Base-by-base conservation (phyloP, 257 asterid genomes). In the Marsdenia floribunda region DNA sequence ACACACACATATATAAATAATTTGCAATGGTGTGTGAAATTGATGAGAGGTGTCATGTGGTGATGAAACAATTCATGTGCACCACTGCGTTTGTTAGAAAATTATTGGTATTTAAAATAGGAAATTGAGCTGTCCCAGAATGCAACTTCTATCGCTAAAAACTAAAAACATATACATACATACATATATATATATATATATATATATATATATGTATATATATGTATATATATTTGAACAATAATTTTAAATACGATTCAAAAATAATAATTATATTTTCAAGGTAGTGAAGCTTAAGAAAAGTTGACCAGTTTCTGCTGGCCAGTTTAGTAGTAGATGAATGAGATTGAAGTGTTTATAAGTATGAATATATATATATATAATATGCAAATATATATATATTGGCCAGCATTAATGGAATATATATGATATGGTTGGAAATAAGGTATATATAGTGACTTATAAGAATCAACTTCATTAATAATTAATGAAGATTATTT, bases 11-110 rank as follows among this genome's bases (percentile, higher is more conserved):
- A 29, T 29, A 44, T 44, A 6, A 0, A 44, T 44, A 6, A 6
- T 44, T 44, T 44, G 13, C 9, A 7, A 44, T 44, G 8, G 49
- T 0, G 79, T 33, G 75, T 80, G 72, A 79, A 44, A 44, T 44
- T 52, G 75, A 10, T 1, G 50, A 77, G 50, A 54, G 77, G 74
- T 38, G 77, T 78, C 79, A 77, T 71, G 71, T 61, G 83, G 73
- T 65, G 83, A 82, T 73, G 86, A 75, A 83, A 79, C 81, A 81
- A 80, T 70, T 81, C 88, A 86, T 82, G 89, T 84, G 90, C 84
- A 24, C 60, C 60, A 68, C 26, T 76, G 57, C 8, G 59, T 42
- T 76, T 13, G 69, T 65, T 72, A 59, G 59, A 71, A 73, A 82
- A 82, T 73, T 64, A 76, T 75, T 75, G 77, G 14, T 33, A 33